These are phyloP conservation scores for Dendrocalamus latiflorus DNA, from an alignment of 202 grass and related monocot genomes.

Conservation along the genomic window DNA sequence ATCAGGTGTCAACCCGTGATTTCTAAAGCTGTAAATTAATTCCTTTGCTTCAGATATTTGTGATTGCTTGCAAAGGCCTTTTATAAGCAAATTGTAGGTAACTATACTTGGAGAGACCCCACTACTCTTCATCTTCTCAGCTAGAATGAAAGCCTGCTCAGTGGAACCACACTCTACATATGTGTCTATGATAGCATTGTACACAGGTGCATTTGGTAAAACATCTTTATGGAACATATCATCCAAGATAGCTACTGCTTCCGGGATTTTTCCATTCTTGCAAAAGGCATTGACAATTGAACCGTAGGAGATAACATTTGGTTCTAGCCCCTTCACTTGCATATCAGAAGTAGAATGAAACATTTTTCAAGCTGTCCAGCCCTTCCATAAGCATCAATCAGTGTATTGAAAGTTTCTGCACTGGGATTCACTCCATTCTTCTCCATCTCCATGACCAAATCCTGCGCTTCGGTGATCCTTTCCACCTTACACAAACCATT, in stretches of 20 bases:
- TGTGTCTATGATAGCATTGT: slow-evolving; percentile 47
- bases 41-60: slow-evolving; percentile 52
- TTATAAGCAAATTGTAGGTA: too few relatives aligned
- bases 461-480: slow-evolving; percentile 40
- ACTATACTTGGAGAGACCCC: too few relatives aligned
- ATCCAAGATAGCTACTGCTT: slow-evolving; percentile 58
- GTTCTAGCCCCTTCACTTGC: slow-evolving; percentile 45
- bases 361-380: slow-evolving; percentile 51
- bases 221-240: slow-evolving; percentile 52
- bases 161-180: slow-evolving; percentile 41
- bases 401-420: slow-evolving; percentile 51
- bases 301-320: slow-evolving; percentile 55
- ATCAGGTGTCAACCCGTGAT: slow-evolving; percentile 41
- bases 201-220: slow-evolving; percentile 47
- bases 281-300: slow-evolving; percentile 65
- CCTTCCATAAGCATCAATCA: slow-evolving; percentile 50
- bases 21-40: slow-evolving; percentile 30
- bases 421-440: slow-evolving; percentile 32
- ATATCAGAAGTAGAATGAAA: slow-evolving; percentile 43
- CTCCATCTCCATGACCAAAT: slow-evolving; percentile 47
- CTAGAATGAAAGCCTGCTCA: too few relatives aligned
- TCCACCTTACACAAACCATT: slow-evolving; percentile 53
- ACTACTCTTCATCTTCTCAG: too few relatives aligned
- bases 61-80: slow-evolving; percentile 36
- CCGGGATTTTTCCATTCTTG: slow-evolving; percentile 52